phyloP scores from a whole-genome alignment of 2,329 filamentous ascomycete species.

The Neonectria punicea region DNA sequence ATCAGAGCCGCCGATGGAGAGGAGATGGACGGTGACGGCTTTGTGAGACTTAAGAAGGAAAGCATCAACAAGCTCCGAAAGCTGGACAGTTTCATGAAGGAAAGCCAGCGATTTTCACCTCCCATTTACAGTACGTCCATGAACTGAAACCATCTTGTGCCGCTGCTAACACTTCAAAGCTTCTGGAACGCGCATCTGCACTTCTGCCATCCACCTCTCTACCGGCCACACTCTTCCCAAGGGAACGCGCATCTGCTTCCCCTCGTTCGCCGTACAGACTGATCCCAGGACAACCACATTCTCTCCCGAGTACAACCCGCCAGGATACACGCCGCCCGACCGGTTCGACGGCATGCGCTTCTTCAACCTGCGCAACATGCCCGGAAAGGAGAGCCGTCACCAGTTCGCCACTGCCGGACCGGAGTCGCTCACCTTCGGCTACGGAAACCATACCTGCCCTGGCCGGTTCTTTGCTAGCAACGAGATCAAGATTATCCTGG shows the following conservation, averaged over 20 bases:
- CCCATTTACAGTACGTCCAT: slow-evolving; percentile 32
- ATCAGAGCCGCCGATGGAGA: slow-evolving; percentile 6
- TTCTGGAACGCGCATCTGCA: slow-evolving; percentile 11
- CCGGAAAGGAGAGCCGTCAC: slow-evolving; percentile 26
- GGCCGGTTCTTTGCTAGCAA: slow-evolving; percentile 29
- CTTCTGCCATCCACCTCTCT: slow-evolving; percentile 23
- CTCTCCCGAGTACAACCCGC: slow-evolving; percentile 18
- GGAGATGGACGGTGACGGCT: slow-evolving; percentile 16
- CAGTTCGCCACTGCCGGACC: slow-evolving; percentile 26
- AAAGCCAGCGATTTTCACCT: slow-evolving; percentile 36
- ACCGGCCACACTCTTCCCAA: slow-evolving; percentile 31
- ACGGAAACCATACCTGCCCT: slow-evolving; percentile 32
- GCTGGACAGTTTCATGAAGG: slow-evolving; percentile 39
- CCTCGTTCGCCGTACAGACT: slow-evolving; percentile 31
- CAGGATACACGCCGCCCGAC: slow-evolving; percentile 13
- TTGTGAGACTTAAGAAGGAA: slow-evolving; percentile 17
- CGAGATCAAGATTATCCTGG: slow-evolving; percentile 36
- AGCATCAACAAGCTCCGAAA: slow-evolving; percentile 28
- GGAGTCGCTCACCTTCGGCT: slow-evolving; percentile 25
- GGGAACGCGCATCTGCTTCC: slow-evolving; percentile 32
- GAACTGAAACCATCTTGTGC: not conserved
- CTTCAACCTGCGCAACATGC: slow-evolving; percentile 25
- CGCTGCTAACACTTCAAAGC: slow-evolving; percentile 11
- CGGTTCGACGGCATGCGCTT: slow-evolving; percentile 33
- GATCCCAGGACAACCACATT: slow-evolving; percentile 18